Conservation (phyloP, 768 basidiomycete species). For the Hydnomerulius pinastri region DNA sequence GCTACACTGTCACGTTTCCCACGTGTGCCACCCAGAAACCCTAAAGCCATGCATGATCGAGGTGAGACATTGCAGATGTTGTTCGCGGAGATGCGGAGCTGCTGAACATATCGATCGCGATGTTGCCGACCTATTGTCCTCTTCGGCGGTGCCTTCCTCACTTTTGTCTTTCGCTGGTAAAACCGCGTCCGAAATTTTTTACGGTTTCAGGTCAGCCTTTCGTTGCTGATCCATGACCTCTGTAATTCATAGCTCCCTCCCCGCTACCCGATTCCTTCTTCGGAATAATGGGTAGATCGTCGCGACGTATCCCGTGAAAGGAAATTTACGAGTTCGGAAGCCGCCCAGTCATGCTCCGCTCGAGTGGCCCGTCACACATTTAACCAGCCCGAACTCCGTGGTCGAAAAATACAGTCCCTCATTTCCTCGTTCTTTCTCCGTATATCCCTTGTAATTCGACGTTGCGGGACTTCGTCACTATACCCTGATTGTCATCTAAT, state of each 20-base stretch:
- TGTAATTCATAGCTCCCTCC: conserved; percentile 2
- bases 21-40: not conserved
- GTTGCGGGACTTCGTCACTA: conserved; percentile 50
- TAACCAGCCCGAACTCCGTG: conserved; percentile 17
- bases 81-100: conserved; percentile 13
- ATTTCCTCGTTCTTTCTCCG: conserved; percentile 11
- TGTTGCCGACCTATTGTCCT: conserved; percentile 25
- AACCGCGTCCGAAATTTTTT: conserved; percentile 2
- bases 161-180: conserved; percentile 26
- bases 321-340: conserved; percentile 7
- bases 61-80: conserved; percentile 33
- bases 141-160: conserved; percentile 5
- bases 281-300: conserved; percentile 25
- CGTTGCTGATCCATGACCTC: not conserved
- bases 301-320: conserved; percentile 8
- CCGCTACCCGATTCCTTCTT: not conserved
- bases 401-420: conserved; percentile 1
- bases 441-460: conserved; percentile 28
- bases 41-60: conserved; percentile 21
- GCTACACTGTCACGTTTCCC: conserved; percentile 9
- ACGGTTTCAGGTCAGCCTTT: conserved; percentile 9
- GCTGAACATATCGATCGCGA: conserved; percentile 4
- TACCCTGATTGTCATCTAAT: conserved; percentile 21
- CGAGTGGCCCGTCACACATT: conserved; percentile 10
- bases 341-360: conserved; percentile 9